A percentile compares a stretch with the other conserved stretches of the same genome.
These are phyloP conservation scores for Neckera pumila DNA, from an alignment of 225 moss, liverwort and hornwort species.

Conservation along the genomic window DNA sequence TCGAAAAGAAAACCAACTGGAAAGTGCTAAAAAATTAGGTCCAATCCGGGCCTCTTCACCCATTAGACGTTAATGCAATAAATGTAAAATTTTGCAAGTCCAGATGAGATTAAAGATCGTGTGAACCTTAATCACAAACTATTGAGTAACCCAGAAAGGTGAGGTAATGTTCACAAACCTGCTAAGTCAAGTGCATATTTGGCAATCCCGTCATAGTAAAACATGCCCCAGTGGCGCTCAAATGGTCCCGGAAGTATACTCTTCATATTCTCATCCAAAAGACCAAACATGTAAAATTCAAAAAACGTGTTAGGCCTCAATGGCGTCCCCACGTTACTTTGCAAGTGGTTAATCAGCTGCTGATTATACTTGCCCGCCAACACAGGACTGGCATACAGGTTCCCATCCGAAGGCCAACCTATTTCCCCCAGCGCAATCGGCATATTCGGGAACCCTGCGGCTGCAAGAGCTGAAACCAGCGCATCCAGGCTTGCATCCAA, in stretches of 20 bases:
- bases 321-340: slow-evolving; percentile 31
- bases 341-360: slow-evolving; percentile 34
- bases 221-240: slow-evolving; percentile 48
- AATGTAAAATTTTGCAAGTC: neutral
- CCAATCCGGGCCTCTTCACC: neutral
- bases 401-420: slow-evolving; percentile 38
- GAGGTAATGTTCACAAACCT: neutral
- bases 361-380: slow-evolving; percentile 25
- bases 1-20: neutral
- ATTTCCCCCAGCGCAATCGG: slow-evolving; percentile 51
- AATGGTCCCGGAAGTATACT: slow-evolving; percentile 42
- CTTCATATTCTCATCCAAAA: slow-evolving; percentile 43
- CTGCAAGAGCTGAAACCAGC: slow-evolving; percentile 40
- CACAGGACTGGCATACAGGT: slow-evolving; percentile 3
- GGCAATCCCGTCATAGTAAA: slow-evolving; percentile 24
- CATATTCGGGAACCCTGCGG: slow-evolving; percentile 60
- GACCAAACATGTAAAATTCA: slow-evolving; percentile 35
- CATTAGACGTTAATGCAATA: too few relatives aligned
- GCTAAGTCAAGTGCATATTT: slow-evolving; percentile 32
- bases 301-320: slow-evolving; percentile 13
- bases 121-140: neutral
- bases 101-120: neutral
- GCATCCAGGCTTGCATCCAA: slow-evolving; percentile 82
- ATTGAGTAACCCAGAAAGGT: neutral
- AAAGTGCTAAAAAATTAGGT: neutral